phyloP scores from a whole-genome alignment of 208 protist species.

The Crithidia acanthocephali region DNA sequence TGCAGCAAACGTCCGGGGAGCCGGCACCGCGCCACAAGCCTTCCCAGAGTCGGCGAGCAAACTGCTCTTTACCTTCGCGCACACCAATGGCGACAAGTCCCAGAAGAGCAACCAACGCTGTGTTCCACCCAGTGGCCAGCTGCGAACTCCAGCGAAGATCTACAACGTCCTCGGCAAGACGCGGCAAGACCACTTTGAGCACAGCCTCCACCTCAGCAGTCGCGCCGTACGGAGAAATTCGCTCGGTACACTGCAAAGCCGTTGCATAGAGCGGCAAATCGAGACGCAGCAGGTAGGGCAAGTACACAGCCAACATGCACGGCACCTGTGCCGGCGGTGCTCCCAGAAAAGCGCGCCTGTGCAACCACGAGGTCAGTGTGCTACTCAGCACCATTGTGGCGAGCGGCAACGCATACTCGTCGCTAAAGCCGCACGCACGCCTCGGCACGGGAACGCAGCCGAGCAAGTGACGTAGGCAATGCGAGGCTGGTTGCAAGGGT shows the following conservation, averaged over 20 bases:
- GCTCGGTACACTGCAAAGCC: slow-evolving; percentile 12
- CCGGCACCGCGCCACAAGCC: slow-evolving; percentile 28
- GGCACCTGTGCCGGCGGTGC: slow-evolving; percentile 25
- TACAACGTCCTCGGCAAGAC: slow-evolving; percentile 28
- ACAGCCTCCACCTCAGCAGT: slow-evolving; percentile 22
- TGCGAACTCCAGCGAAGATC: slow-evolving; percentile 12
- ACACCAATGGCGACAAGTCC: not conserved
- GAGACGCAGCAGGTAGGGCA: slow-evolving; percentile 30
- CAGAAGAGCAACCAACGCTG: slow-evolving; percentile 6
- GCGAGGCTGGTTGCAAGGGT: slow-evolving; percentile 14
- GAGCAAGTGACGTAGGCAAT: slow-evolving; percentile 20
- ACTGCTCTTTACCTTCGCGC: slow-evolving; percentile 2
- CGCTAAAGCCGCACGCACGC: slow-evolving; percentile 10
- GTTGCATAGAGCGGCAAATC: slow-evolving; percentile 26
- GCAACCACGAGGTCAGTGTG: slow-evolving; percentile 24
- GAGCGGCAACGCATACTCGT: slow-evolving; percentile 13
- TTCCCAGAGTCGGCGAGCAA: slow-evolving; percentile 30
- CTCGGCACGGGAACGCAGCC: not conserved
- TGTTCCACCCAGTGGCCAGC: slow-evolving; percentile 7
- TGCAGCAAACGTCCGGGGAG: slow-evolving; percentile 8
- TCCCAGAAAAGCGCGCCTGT: not conserved
- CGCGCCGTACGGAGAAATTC: not conserved
- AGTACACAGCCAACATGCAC: slow-evolving; percentile 21
- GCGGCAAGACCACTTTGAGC: slow-evolving; percentile 10
- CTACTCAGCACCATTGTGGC: slow-evolving; percentile 9